phyloP scores from a whole-genome alignment of 179 eudicot species.

The Nepenthes alata region DNA sequence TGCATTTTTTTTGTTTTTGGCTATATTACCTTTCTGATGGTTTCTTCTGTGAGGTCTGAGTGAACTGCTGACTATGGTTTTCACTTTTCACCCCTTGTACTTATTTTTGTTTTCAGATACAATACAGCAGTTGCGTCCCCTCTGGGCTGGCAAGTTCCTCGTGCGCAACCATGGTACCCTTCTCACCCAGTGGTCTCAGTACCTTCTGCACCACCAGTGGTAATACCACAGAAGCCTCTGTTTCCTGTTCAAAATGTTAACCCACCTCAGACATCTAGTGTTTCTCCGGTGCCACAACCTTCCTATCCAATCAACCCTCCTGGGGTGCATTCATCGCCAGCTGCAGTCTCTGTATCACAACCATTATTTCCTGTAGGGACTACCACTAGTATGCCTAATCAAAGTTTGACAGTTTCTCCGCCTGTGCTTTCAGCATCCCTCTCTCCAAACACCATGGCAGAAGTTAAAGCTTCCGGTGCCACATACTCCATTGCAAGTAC shows the following conservation, averaged over 20 bases:
- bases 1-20: no score
- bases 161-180: slow-evolving; percentile 79
- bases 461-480: slow-evolving; percentile 23
- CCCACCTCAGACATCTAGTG: slow-evolving; percentile 35
- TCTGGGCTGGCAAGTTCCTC: slow-evolving; percentile 77
- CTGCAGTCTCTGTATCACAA: slow-evolving; percentile 62
- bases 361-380: slow-evolving; percentile 85
- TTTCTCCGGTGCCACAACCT: slow-evolving; percentile 44
- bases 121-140: slow-evolving; percentile 51
- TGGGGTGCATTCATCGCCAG: slow-evolving; percentile 24
- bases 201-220: slow-evolving; percentile 47
- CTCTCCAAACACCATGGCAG: slow-evolving; percentile 27
- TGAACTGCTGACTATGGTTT: no score
- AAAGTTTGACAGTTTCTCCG: slow-evolving; percentile 28
- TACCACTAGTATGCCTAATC: slow-evolving; percentile 35
- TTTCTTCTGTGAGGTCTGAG: no score
- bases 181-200: slow-evolving; percentile 52
- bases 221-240: slow-evolving; percentile 65
- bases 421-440: slow-evolving; percentile 36
- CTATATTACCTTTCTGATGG: no score
- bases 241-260: slow-evolving; percentile 68
- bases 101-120: slow-evolving; percentile 39
- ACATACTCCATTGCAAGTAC: slow-evolving; percentile 17
- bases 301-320: slow-evolving; percentile 37
- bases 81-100: background rate